Percentiles rank a stretch among this genome's conserved stretches.
Evolutionary conservation across 345 rosid genomes (phyloP).

Genomic region (Populus euphratica): DNA sequence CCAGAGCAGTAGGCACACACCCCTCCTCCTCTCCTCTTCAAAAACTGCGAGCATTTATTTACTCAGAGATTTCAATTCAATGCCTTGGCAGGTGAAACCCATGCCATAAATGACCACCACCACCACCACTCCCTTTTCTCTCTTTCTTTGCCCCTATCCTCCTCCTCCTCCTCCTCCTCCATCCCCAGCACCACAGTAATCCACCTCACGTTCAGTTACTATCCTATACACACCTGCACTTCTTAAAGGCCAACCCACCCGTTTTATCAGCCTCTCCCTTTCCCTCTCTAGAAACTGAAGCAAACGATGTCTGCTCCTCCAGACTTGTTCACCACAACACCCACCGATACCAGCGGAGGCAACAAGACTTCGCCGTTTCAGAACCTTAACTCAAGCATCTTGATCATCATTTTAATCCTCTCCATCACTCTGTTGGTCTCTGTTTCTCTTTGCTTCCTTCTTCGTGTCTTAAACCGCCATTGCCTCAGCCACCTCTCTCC

Average conservation of each 20-base stretch:
- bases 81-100: background rate
- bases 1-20: background rate
- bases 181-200: background rate
- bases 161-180: background rate
- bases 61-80: background rate
- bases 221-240: background rate
- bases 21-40: background rate
- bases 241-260: background rate
- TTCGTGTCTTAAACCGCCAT: constrained; percentile 66
- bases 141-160: background rate
- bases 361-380: constrained; percentile 22
- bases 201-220: background rate
- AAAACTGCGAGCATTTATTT: background rate
- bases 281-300: background rate
- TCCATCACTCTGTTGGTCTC: constrained; percentile 52
- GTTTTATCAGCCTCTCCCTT: background rate
- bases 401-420: constrained; percentile 59
- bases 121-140: background rate
- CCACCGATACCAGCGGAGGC: constrained; percentile 19
- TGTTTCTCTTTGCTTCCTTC: constrained; percentile 63
- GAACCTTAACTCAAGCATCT: constrained; percentile 56
- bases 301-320: constrained; percentile 14
- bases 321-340: constrained; percentile 1
- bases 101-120: background rate
- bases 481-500: constrained; percentile 38